Conservation (phyloP, 1,139 yeast genomes). For the Hemisphaericaspora subhashii region DNA sequence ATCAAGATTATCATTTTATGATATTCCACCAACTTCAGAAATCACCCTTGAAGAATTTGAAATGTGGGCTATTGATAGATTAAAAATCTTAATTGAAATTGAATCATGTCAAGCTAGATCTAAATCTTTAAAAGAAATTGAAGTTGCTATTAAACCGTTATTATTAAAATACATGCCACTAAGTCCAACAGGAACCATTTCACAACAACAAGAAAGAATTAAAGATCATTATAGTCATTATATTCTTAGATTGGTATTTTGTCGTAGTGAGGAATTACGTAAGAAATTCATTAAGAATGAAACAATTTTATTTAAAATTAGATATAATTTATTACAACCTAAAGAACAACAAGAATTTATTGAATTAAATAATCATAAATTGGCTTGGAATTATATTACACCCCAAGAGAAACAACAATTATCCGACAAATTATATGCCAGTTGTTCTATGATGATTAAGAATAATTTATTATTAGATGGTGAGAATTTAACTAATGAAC, state of each 20-base stretch:
- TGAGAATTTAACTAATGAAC: slow-evolving; percentile 36
- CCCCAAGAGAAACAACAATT: slow-evolving; percentile 59
- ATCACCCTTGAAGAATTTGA: slow-evolving; percentile 91
- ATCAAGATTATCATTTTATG: slow-evolving; percentile 64
- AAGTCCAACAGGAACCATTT: slow-evolving; percentile 30
- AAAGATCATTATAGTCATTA: slow-evolving; percentile 94
- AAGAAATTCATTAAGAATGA: slow-evolving; percentile 78
- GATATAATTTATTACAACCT: slow-evolving; percentile 65
- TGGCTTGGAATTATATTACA: slow-evolving; percentile 71
- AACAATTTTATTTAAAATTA: slow-evolving; percentile 65
- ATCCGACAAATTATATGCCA: slow-evolving; percentile 53
- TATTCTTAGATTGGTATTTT: slow-evolving; percentile 83
- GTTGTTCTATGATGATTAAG: slow-evolving; percentile 42
- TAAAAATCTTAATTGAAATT: slow-evolving; percentile 78
- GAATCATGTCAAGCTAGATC: slow-evolving; percentile 74
- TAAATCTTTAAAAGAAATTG: slow-evolving; percentile 64
- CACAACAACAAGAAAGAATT: slow-evolving; percentile 56
- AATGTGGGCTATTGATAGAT: slow-evolving; percentile 90
- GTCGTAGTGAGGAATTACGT: slow-evolving; percentile 85
- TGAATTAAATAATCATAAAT: slow-evolving; percentile 46
- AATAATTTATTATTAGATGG: slow-evolving; percentile 29
- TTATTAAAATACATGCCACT: slow-evolving; percentile 68
- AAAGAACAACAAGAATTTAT: slow-evolving; percentile 76
- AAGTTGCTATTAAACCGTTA: slow-evolving; percentile 62
- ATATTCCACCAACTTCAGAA: slow-evolving; percentile 75